These are phyloP conservation scores for Salinomyces thailandicus DNA, from an alignment of 2,329 filamentous ascomycete species.

Conservation along the genomic window DNA sequence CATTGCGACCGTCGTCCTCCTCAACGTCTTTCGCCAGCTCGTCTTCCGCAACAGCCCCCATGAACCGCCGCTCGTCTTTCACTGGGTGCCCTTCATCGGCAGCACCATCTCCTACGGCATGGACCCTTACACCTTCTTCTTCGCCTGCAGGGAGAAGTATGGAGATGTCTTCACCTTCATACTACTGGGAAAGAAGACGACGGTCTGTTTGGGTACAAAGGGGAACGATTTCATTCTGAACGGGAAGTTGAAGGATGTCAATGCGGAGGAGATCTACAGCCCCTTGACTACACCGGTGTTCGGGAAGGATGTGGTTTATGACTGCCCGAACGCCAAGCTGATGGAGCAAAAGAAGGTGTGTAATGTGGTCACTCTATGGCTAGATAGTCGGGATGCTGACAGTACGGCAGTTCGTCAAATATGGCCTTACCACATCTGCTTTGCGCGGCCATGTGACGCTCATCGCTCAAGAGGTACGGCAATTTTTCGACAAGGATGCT, in stretches of 20 bases:
- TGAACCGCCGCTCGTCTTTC: slow-evolving; percentile 51
- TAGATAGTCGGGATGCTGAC: neutral
- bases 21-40: slow-evolving; percentile 73
- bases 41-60: slow-evolving; percentile 55
- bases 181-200: slow-evolving; percentile 79
- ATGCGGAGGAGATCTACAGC: slow-evolving; percentile 81
- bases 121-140: slow-evolving; percentile 83
- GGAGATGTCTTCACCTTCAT: slow-evolving; percentile 86
- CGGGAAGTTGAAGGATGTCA: slow-evolving; percentile 80
- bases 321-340: slow-evolving; percentile 81
- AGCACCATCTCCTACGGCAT: slow-evolving; percentile 93
- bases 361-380: slow-evolving; percentile 8
- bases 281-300: slow-evolving; percentile 64
- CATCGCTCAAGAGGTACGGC: slow-evolving; percentile 62
- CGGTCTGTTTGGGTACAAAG: slow-evolving; percentile 68
- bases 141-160: slow-evolving; percentile 62
- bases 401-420: slow-evolving; percentile 61
- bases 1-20: slow-evolving; percentile 48
- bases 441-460: slow-evolving; percentile 69
- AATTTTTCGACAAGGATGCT: slow-evolving; percentile 59
- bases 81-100: slow-evolving; percentile 63
- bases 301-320: slow-evolving; percentile 78
- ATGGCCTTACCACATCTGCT: slow-evolving; percentile 63
- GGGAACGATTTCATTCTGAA: slow-evolving; percentile 90
- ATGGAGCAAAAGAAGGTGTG: slow-evolving; percentile 92